Conservation (phyloP, 2,329 filamentous ascomycete genomes). For the Cladosporium sp. region DNA sequence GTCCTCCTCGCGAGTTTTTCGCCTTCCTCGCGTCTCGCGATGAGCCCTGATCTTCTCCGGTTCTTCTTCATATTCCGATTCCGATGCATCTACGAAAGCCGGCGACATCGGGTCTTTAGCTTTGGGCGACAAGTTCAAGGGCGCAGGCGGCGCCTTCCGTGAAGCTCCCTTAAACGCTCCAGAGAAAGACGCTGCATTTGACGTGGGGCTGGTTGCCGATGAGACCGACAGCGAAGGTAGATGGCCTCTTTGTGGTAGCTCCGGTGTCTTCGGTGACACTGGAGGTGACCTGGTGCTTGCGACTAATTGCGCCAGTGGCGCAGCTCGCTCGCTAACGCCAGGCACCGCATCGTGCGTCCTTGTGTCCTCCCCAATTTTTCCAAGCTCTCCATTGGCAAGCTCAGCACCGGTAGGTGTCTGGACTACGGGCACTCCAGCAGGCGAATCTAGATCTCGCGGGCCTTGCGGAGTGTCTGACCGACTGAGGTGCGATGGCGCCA, state of each 20-base stretch:
- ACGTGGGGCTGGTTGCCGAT: slow-evolving; percentile 7
- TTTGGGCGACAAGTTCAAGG: slow-evolving; percentile 59
- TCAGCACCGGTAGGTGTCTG: slow-evolving; percentile 18
- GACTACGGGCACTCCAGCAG: slow-evolving; percentile 19
- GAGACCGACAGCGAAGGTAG: slow-evolving; percentile 9
- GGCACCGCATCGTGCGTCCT: slow-evolving; percentile 7
- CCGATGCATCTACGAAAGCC: slow-evolving; percentile 55
- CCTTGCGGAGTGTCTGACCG: slow-evolving; percentile 29
- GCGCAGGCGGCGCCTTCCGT: slow-evolving; percentile 79
- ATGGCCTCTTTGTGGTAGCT: slow-evolving; percentile 13
- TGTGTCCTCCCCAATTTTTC: slow-evolving; percentile 8
- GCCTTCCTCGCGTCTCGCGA: slow-evolving; percentile 55
- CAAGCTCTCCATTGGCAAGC: slow-evolving; percentile 14
- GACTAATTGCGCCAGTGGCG: slow-evolving; percentile 11
- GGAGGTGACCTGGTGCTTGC: slow-evolving; percentile 19
- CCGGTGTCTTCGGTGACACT: slow-evolving; percentile 17
- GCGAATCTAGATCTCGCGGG: slow-evolving; percentile 13
- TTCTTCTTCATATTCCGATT: slow-evolving; percentile 78
- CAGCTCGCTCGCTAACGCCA: slow-evolving; percentile 8
- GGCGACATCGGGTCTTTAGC: slow-evolving; percentile 4
- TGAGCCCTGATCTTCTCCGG: slow-evolving; percentile 40
- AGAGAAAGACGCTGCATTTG: slow-evolving; percentile 15
- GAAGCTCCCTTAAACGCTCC: slow-evolving; percentile 31
- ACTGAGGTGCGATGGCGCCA: slow-evolving; percentile 14
- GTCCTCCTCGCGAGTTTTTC: slow-evolving; percentile 82